Evolutionary conservation across 176 grass and related monocot genomes (phyloP), one percentile per base, ranked within the genome.

Genomic region (Triticum urartu): DNA sequence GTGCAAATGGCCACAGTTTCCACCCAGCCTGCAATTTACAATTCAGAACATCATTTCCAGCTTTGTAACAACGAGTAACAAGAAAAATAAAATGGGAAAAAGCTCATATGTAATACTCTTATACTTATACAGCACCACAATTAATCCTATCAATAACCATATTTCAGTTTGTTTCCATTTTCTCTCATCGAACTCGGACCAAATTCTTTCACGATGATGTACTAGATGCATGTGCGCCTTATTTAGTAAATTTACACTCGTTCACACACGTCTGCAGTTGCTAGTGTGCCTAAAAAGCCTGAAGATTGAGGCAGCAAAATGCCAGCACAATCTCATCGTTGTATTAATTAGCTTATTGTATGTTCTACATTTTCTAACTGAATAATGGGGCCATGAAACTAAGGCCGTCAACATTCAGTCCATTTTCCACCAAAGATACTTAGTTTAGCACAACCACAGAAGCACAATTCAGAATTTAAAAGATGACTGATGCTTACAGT

Each of bases 1-100:
- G 97, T 0, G 92, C 97, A 90, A 99, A 99, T 24, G 97, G 94
- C 97, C 97, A 96, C 66, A 99, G 52, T 56, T 99, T 99, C 97
- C 97, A 99, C 5, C 97, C 97, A 80, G 97, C 97, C 97, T 96
- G 71, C 26, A 43, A 78, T 86, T 78, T 78, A 84, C 48, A 86
- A 63, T 77, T 62, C 10, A 61, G 75, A 84, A 5, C 9, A 75
- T 13, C 1, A n/a, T 33, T 82, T 78, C 62, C 15, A 70, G 14
- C 1, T 63, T 61, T 77, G 7, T 48, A 36, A 21, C 9, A 72
- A 82, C 1, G 26, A 0, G 20, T 52, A 69, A 8, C 47, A 35
- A 68, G 43, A 38, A 3, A 48, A 82, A 82, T 9, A 59, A 59
- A 59, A 59, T 1, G 17, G 6, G 54, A 7, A 21, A 59, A 59